Base-by-base conservation (phyloP, 169 alveolate species). In the Plasmodium chabaudi region DNA sequence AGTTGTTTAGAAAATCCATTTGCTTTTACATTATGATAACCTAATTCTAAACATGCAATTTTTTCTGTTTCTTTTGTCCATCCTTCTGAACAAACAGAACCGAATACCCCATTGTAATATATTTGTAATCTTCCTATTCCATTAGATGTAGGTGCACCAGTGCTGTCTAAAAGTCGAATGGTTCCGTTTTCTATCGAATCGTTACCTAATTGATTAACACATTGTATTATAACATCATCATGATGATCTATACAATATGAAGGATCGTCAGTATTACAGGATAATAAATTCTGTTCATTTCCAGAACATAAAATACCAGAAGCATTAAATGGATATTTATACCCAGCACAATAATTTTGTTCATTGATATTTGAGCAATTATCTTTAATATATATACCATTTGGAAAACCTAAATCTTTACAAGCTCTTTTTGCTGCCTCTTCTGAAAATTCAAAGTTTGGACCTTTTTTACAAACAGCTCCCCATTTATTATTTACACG, bases 1-100 rank as follows among this genome's bases (percentile, higher is more conserved):
- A 88, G 93, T 19, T 92, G 93, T 17, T 92, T 95, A 10, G 97
- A 96, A 64, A 93, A 70, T n/a, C 98, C 98, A 25, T 96, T 97
- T 49, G 95, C 93, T 91, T 95, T 90, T 21, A 89, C 49, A 5
- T 93, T 87, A 44, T 92, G 64, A 84, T 94, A 95, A 42, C 97
- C 97, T 94, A 95, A 88, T 72, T 95, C 96, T 63, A 63, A 86
- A 89, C 98, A 95, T 34, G 97, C 97, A 25, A 95, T 95, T 46
- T 84, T 88, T 61, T 93, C 97, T 12, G 96, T 93, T 42, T 88
- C 94, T 56, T 88, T 93, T 63, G 87, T 87, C 97, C 97, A 95
- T 12, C 90, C 92, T 51, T 95, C 98, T 59, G 93, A 92, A 88
- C 98, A 95, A 7, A 95, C 93, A 51, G 96, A 93, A 10, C 97